These are phyloP conservation scores for Triticum turgidum DNA, from an alignment of 176 grass and related monocot genomes.

Conservation along the genomic window DNA sequence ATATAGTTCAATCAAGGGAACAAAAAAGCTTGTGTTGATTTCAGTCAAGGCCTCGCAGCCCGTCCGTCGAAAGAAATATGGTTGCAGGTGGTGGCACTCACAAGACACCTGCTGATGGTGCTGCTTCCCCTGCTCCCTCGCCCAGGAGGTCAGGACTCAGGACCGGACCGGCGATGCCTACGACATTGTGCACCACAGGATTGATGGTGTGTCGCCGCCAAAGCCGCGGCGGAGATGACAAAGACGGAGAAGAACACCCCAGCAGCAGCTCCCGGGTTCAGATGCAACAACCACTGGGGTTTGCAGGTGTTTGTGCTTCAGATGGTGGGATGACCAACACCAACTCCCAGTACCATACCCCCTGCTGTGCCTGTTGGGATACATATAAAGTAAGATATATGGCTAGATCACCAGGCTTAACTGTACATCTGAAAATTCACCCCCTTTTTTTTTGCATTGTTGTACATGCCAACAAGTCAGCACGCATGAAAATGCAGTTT, in stretches of 20 bases:
- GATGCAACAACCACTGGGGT: constrained; percentile 5
- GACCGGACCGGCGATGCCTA: constrained; percentile 56
- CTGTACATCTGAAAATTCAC: background rate
- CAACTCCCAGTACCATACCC: background rate
- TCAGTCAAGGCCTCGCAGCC: no score
- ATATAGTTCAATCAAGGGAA: no score
- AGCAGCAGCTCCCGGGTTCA: background rate
- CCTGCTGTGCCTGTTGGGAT: constrained; percentile 19
- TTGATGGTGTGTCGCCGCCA: no score
- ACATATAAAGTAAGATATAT: background rate
- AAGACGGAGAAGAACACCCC: no score
- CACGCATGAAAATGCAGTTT: no score
- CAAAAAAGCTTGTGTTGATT: no score
- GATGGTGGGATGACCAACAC: background rate
- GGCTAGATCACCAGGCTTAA: background rate
- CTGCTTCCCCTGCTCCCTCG: constrained; percentile 48
- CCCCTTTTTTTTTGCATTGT: background rate
- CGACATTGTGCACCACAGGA: constrained; percentile 32
- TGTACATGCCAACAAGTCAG: no score
- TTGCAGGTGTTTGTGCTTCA: constrained; percentile 29
- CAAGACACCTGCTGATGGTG: no score
- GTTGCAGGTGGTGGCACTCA: no score
- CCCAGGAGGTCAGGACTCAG: constrained; percentile 53
- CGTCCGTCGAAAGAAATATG: no score
- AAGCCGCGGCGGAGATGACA: background rate